Percentiles rank a stretch among this genome's conserved stretches.
Evolutionary conservation across 345 rosid genomes (phyloP).

Genomic region (Eucalyptus tenuipes): DNA sequence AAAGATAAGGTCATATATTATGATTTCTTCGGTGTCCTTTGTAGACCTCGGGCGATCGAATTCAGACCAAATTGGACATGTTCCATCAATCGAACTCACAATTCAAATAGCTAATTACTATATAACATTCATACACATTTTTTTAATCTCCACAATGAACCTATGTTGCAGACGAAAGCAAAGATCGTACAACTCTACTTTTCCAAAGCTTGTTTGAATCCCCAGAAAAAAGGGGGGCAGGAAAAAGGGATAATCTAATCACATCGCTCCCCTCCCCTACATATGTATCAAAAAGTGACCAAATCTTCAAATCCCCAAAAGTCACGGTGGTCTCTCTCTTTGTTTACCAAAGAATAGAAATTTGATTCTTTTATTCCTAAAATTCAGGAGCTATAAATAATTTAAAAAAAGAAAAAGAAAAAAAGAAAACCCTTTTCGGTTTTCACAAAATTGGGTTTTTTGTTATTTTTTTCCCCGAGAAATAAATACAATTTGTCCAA

Average conservation of each 20-base stretch:
- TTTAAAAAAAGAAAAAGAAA: accelerated
- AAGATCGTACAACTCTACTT: not conserved
- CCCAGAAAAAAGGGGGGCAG: not conserved
- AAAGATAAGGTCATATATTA: not conserved
- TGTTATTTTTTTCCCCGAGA: not conserved
- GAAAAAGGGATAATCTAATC: not conserved
- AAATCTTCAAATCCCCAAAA: not conserved
- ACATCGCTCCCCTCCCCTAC: not conserved
- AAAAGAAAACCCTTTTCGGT: no score
- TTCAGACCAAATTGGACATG: not conserved
- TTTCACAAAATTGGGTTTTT: not conserved
- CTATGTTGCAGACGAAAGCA: not conserved
- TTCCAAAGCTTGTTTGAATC: not conserved
- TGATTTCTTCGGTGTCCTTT: not conserved
- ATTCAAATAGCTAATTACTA: not conserved
- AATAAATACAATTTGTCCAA: not conserved
- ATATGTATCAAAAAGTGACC: not conserved
- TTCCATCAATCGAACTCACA: not conserved
- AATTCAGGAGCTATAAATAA: not conserved
- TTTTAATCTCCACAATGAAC: not conserved
- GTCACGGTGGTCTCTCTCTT: not conserved
- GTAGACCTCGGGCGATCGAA: not conserved
- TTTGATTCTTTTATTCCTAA: not conserved
- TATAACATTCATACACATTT: not conserved
- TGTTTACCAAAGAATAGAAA: not conserved